These are phyloP conservation scores for Saccharomycopsis sp. DNA, from an alignment of 805 yeast genomes.

Conservation along the genomic window DNA sequence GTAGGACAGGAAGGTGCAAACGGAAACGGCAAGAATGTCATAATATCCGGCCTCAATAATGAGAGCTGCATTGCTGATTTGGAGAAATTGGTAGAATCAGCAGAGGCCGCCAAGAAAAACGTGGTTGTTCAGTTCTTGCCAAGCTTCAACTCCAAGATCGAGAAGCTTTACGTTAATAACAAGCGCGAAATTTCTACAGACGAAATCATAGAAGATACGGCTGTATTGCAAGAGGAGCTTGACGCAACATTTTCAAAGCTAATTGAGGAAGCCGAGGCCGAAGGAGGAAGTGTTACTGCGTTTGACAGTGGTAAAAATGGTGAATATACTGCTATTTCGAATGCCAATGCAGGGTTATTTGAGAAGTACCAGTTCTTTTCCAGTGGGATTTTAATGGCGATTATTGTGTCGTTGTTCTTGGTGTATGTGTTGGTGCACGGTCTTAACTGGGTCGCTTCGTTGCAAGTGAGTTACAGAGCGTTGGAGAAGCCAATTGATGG, in stretches of 20 bases:
- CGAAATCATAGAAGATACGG: conserved; percentile 12
- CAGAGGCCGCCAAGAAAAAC: neutral
- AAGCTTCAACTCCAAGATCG: neutral
- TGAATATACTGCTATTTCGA: conserved; percentile 6
- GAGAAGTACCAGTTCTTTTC: conserved; percentile 65
- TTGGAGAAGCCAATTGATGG: conserved; percentile 56
- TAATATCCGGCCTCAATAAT: neutral
- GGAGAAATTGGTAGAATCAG: neutral
- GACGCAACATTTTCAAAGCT: conserved; percentile 11
- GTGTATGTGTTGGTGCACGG: conserved; percentile 45
- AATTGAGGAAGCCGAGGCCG: conserved; percentile 16
- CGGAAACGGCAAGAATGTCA: neutral
- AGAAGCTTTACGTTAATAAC: neutral
- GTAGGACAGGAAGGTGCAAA: neutral
- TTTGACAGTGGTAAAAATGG: neutral
- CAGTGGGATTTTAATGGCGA: conserved; percentile 65
- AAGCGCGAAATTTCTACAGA: conserved; percentile 7
- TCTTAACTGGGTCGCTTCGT: conserved; percentile 49
- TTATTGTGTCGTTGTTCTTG: conserved; percentile 49
- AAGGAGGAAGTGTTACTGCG: conserved; percentile 12
- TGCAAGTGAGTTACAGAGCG: conserved; percentile 64
- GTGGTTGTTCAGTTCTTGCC: neutral
- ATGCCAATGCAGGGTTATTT: conserved; percentile 40
- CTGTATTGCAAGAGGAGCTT: conserved; percentile 9
- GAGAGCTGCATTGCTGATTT: neutral